Evolutionary conservation across 148 eudicot genomes (phyloP).

Genomic region (Dianthus caryophyllus): DNA sequence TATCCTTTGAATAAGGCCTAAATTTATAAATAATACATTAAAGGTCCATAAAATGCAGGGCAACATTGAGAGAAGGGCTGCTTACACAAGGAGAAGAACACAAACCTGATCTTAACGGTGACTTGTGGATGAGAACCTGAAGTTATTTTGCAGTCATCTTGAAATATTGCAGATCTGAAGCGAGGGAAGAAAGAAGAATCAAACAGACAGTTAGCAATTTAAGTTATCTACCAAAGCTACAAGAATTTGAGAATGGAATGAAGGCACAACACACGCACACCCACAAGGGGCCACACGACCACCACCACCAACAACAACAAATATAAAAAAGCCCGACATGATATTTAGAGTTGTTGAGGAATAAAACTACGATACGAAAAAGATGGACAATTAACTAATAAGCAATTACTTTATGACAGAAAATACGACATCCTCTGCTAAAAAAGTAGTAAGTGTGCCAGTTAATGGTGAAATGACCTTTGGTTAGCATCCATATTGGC

Average conservation of each 20-base stretch:
- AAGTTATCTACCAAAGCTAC: neutral
- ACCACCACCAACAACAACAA: too few relatives aligned
- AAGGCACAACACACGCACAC: neutral
- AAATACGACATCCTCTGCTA: neutral
- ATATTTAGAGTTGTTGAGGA: neutral
- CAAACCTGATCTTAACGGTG: slow-evolving; percentile 71
- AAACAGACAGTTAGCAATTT: slow-evolving; percentile 3
- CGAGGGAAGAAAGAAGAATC: slow-evolving; percentile 8
- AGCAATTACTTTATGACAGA: neutral
- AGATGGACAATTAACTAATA: neutral
- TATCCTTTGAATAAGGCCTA: slow-evolving; percentile 94
- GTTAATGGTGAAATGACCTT: neutral
- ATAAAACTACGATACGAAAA: too few relatives aligned
- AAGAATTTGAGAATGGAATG: neutral
- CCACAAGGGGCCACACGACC: too few relatives aligned
- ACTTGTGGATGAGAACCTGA: slow-evolving; percentile 73
- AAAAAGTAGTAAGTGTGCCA: neutral
- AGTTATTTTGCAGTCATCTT: slow-evolving; percentile 74
- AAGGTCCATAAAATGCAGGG: slow-evolving; percentile 17
- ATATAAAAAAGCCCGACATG: too few relatives aligned
- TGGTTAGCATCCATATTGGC: neutral
- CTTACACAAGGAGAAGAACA: slow-evolving; percentile 3
- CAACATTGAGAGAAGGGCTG: neutral
- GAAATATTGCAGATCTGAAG: slow-evolving; percentile 91
- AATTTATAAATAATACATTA: slow-evolving; percentile 8